Percentiles rank a stretch among this genome's conserved stretches.
phyloP scores from a whole-genome alignment of 768 basidiomycete species.

The Lepiota brunneoincarnata region DNA sequence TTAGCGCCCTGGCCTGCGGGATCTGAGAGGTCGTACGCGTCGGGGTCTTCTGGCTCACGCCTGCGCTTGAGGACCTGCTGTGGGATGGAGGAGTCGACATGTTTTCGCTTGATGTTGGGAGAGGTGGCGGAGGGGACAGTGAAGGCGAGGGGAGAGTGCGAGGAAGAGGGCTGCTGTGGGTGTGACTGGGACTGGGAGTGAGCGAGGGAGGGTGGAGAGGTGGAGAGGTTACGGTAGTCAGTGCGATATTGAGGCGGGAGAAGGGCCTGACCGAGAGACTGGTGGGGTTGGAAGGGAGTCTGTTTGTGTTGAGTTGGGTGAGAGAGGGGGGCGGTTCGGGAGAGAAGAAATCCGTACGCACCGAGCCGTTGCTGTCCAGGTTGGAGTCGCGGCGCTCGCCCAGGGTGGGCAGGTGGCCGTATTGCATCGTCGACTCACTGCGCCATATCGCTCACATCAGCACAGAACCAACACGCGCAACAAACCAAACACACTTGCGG shows the following conservation, averaged over 20 bases:
- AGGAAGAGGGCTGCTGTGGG: slow-evolving; percentile 30
- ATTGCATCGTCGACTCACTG: slow-evolving; percentile 61
- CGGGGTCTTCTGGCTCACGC: slow-evolving; percentile 25
- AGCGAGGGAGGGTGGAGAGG: slow-evolving; percentile 34
- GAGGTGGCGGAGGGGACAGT: slow-evolving; percentile 31
- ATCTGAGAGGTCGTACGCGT: slow-evolving; percentile 41
- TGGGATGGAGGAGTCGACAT: slow-evolving; percentile 31
- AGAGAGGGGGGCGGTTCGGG: slow-evolving; percentile 27
- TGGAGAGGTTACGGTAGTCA: slow-evolving; percentile 38
- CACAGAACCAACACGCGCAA: slow-evolving; percentile 10
- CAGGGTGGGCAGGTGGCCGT: slow-evolving; percentile 49
- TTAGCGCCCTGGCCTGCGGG: slow-evolving; percentile 63
- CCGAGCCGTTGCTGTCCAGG: slow-evolving; percentile 59
- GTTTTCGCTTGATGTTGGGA: slow-evolving; percentile 44
- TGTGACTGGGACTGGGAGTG: slow-evolving; percentile 30
- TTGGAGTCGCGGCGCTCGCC: slow-evolving; percentile 52
- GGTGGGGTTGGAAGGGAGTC: slow-evolving; percentile 53
- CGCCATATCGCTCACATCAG: slow-evolving; percentile 12
- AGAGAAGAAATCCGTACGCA: slow-evolving; percentile 33
- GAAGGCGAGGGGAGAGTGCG: slow-evolving; percentile 38
- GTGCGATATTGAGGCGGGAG: slow-evolving; percentile 25
- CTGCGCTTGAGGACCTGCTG: slow-evolving; percentile 14
- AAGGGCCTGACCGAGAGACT: slow-evolving; percentile 63
- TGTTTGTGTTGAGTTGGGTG: slow-evolving; percentile 21
- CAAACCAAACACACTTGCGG: slow-evolving; percentile 16